Evolutionary conservation across 257 asterid genomes (phyloP), one percentile per base, ranked within the genome.

Genomic region (Gentiana dahurica): DNA sequence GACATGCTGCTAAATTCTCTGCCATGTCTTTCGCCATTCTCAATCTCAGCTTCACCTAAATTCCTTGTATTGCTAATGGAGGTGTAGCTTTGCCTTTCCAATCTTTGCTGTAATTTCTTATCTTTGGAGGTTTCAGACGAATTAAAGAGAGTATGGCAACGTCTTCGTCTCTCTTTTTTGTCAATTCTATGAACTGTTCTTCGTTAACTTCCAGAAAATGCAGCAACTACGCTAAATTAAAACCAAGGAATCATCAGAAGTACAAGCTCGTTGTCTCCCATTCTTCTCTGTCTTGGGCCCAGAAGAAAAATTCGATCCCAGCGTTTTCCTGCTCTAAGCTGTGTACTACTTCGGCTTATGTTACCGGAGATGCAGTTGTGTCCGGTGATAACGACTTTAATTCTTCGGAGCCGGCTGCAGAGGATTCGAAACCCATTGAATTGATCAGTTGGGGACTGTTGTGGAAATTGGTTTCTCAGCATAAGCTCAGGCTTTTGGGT

Each of bases 401-500:
- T 48, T 61, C 81, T 2, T 64, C 61, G 53, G 65, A 54, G 41
- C 44, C 48, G 38, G 68, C 66, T 54, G 51, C 49, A 4, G 71
- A 43, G 56, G 73, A 65, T 44, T 62, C 66, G 57, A 66, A 77
- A 72, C 84, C 96, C 6, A 60, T 66, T 57, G 78, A 91, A 52
- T 83, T 69, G 38, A 71, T 91, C 65, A 81, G 80, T 51, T 87
- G 96, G 98, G 93, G 86, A n/a, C 65, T 91, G 46, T 24, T 87
- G 60, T 87, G 92, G 95, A 81, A 56, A 2, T 83, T 87, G 57
- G 45, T 85, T 55, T 83, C 80, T 53, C 71, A 71, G 61, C 84
- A 91, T 59, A 91, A 91, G 76, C 65, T 80, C 79, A 85, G 81
- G 67, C 86, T 83, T 46, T 64, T 76, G 64, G 75, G 65, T 72